Conservation (phyloP, 257 asterid genomes). For the Eustoma russellianum region DNA sequence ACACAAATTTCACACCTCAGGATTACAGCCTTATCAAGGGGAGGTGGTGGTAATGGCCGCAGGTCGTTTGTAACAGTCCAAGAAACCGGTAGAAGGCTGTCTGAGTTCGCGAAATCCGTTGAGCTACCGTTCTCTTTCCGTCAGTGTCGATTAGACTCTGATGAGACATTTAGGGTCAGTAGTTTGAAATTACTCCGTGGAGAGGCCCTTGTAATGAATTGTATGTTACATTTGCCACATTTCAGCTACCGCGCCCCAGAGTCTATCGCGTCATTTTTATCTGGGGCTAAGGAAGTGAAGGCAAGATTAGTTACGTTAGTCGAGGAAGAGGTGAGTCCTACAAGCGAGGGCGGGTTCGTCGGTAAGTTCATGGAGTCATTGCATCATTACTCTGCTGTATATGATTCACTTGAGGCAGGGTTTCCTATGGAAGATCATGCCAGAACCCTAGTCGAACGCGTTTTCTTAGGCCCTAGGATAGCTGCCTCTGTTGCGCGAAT, state of each 20-base stretch:
- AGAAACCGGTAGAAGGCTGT: constrained; percentile 52
- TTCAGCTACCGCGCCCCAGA: constrained; percentile 37
- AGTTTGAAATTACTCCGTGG: constrained; percentile 46
- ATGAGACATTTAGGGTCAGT: constrained; percentile 43
- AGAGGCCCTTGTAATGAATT: constrained; percentile 37
- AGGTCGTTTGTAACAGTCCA: constrained; percentile 47
- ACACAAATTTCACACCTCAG: constrained; percentile 52
- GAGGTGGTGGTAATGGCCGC: constrained; percentile 31
- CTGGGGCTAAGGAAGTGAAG: constrained; percentile 32
- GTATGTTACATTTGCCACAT: constrained; percentile 30
- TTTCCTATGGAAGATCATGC: constrained; percentile 52
- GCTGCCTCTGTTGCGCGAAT: constrained; percentile 35
- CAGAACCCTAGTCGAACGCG: constrained; percentile 42
- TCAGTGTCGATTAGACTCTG: constrained; percentile 41
- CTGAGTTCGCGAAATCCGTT: constrained; percentile 51
- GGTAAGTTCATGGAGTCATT: constrained; percentile 59
- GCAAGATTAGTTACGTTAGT: constrained; percentile 47
- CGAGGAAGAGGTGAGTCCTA: constrained; percentile 44
- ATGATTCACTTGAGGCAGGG: constrained; percentile 55
- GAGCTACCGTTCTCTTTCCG: constrained; percentile 57
- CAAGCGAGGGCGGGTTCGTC: constrained; percentile 38
- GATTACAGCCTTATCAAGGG: constrained; percentile 55
- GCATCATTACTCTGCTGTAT: constrained; percentile 49
- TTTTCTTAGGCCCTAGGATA: constrained; percentile 45
- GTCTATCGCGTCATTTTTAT: constrained; percentile 41